Evolutionary conservation across 352 stramenopile genomes (phyloP), one percentile per base, ranked within the genome.

Genomic region (Phytophthora hibernalis): DNA sequence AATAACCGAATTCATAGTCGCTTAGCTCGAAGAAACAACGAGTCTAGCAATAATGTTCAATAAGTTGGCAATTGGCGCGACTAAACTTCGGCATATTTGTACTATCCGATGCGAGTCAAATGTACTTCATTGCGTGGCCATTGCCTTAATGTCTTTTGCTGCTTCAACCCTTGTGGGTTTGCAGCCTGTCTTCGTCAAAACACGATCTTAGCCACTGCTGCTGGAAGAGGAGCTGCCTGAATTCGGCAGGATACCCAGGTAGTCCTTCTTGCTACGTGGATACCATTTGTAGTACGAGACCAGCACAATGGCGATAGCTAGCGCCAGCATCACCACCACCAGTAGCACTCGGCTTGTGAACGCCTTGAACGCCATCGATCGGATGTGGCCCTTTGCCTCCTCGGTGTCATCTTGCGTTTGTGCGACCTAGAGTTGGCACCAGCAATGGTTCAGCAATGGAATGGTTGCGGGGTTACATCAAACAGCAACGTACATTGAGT

Each of bases 281-380:
- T 90, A 93, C 85, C 85, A 93, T 49, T 87, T 89, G 77, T 87
- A 90, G 60, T 91, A 91, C 42, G 85, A 87, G 5, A 93, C 81
- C 26, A 90, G 45, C 10, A 60, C 69, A 45, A 93, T 91, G 24
- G 85, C 82, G 18, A 75, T 63, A 2, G 59, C 64, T 20, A 93
- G 72, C 13, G 66, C 79, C 16, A 93, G 54, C 22, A 93, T 93
- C 20, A 93, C 59, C 24, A 93, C 50, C 26, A 82, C 28, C 57
- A 91, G 52, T 24, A 85, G 37, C 33, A 93, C 28, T 60, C 85
- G 87, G 73, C 80, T 91, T 18, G 82, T 89, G 30, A 82, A 62
- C 2, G 77, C 85, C 72, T 91, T 93, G 50, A 68, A 66, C 30
- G 75, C 77, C 54, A 93, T 82, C 4, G 77, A 79, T 16, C 69